Evolutionary conservation across 371 early-diverging fungal genomes (phyloP).

Genomic region (Polyrhizophydium stewartii): DNA sequence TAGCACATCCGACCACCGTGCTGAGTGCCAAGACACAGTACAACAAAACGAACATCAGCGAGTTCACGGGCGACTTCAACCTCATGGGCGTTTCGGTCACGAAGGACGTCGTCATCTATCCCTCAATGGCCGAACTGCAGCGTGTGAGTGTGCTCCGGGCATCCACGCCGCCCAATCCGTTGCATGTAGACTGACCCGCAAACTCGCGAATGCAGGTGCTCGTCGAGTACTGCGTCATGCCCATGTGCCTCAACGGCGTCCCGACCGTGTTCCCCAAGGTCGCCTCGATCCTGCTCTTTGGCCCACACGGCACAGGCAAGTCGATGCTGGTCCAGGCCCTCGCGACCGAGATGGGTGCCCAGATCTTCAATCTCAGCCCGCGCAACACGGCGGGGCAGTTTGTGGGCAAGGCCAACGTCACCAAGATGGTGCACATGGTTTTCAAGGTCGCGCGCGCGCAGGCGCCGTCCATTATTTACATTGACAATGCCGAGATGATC

Average conservation of each 20-base stretch:
- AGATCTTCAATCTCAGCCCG: conserved; percentile 49
- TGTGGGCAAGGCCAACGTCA: conserved; percentile 41
- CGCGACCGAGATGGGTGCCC: conserved; percentile 45
- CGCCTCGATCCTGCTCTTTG: conserved; percentile 23
- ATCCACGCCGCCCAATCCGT: neutral
- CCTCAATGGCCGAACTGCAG: conserved; percentile 39
- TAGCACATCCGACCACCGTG: neutral
- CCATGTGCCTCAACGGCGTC: conserved; percentile 29
- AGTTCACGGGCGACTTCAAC: conserved; percentile 40
- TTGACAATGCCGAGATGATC: conserved; percentile 52
- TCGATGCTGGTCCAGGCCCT: conserved; percentile 41
- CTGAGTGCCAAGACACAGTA: neutral
- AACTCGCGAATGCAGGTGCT: conserved; percentile 17
- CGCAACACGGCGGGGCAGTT: conserved; percentile 49
- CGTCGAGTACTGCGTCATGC: conserved; percentile 47
- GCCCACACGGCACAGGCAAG: conserved; percentile 45
- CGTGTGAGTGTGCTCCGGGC: conserved; percentile 16
- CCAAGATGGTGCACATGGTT: conserved; percentile 56
- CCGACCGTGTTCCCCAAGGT: conserved; percentile 10
- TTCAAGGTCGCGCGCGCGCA: conserved; percentile 55
- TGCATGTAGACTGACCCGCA: neutral
- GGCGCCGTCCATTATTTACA: conserved; percentile 47
- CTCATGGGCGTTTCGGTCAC: conserved; percentile 24
- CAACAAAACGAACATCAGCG: neutral
- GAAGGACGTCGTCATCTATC: conserved; percentile 33